These are phyloP conservation scores for Pseudozyma thailandica DNA, from an alignment of 1,284 basidiomycete genomes.

Conservation along the genomic window DNA sequence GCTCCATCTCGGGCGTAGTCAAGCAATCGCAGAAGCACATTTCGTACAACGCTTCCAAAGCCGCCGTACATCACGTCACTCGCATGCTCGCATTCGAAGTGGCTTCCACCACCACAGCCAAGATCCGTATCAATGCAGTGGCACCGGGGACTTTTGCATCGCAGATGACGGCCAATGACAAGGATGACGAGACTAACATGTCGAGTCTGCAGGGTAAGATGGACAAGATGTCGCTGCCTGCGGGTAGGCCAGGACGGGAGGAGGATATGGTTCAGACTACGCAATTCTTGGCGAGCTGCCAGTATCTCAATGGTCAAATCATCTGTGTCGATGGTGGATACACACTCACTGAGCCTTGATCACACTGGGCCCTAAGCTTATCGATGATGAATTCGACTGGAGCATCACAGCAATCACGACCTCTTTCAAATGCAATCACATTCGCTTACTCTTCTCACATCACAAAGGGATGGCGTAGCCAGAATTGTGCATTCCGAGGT, in stretches of 20 bases:
- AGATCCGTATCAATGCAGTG: slow-evolving; percentile 56
- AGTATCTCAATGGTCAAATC: slow-evolving; percentile 52
- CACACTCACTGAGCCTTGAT: slow-evolving; percentile 51
- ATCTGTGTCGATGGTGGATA: slow-evolving; percentile 56
- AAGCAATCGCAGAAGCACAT: slow-evolving; percentile 52
- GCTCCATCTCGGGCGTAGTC: slow-evolving; percentile 47
- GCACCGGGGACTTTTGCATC: slow-evolving; percentile 57
- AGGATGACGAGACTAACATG: slow-evolving; percentile 46
- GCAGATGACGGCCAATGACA: slow-evolving; percentile 49
- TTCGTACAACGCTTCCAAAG: slow-evolving; percentile 57
- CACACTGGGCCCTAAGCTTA: too few species aligned
- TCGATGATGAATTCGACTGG: too few species aligned
- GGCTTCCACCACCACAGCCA: slow-evolving; percentile 39
- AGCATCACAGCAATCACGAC: too few species aligned
- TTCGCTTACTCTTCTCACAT: too few species aligned
- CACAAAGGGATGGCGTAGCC: too few species aligned
- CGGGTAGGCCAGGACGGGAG: slow-evolving; percentile 49
- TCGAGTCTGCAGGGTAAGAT: slow-evolving; percentile 46
- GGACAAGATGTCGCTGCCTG: slow-evolving; percentile 45
- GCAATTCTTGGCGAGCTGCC: slow-evolving; percentile 42
- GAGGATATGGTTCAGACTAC: slow-evolving; percentile 59
- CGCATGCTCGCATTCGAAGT: slow-evolving; percentile 49
- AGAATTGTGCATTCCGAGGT: too few species aligned
- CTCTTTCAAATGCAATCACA: too few species aligned
- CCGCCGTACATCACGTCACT: slow-evolving; percentile 53